Percentiles rank a stretch among this genome's conserved stretches.
These are phyloP conservation scores for Zasmidium cellare DNA, from an alignment of 2,329 filamentous ascomycete genomes.

Conservation along the genomic window DNA sequence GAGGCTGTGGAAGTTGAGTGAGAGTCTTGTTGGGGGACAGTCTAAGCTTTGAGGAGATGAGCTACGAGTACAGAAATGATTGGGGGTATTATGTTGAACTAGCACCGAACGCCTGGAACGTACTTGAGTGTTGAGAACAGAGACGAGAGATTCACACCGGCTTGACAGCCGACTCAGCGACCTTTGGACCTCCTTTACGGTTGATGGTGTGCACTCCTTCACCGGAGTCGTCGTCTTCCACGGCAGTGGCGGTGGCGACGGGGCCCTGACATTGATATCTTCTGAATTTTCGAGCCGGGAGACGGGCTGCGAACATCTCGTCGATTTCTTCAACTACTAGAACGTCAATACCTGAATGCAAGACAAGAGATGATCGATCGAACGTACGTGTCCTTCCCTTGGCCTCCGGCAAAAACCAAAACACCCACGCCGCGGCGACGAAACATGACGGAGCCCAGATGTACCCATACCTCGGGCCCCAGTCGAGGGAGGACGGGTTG, in stretches of 20 bases:
- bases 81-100: too few species aligned
- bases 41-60: neutral
- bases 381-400: slow-evolving; percentile 39
- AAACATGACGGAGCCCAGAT: slow-evolving; percentile 52
- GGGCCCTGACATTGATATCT: slow-evolving; percentile 37
- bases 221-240: slow-evolving; percentile 5
- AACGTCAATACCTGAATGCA: neutral
- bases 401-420: slow-evolving; percentile 55
- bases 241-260: neutral
- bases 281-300: slow-evolving; percentile 47
- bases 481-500: slow-evolving; percentile 54
- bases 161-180: neutral
- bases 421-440: slow-evolving; percentile 39
- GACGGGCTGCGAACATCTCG: slow-evolving; percentile 50
- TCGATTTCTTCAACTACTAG: slow-evolving; percentile 57
- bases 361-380: neutral
- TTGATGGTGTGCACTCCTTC: neutral
- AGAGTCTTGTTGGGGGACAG: slow-evolving; percentile 25
- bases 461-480: slow-evolving; percentile 60
- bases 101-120: too few species aligned
- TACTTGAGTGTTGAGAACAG: too few species aligned
- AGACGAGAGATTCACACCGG: neutral
- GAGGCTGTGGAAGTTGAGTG: slow-evolving; percentile 40
- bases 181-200: neutral
- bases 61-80: too few species aligned